Percentiles rank a stretch among this genome's conserved stretches.
Conservation (phyloP, 2,329 filamentous ascomycete species). For the Domatiomyces globalis region DNA sequence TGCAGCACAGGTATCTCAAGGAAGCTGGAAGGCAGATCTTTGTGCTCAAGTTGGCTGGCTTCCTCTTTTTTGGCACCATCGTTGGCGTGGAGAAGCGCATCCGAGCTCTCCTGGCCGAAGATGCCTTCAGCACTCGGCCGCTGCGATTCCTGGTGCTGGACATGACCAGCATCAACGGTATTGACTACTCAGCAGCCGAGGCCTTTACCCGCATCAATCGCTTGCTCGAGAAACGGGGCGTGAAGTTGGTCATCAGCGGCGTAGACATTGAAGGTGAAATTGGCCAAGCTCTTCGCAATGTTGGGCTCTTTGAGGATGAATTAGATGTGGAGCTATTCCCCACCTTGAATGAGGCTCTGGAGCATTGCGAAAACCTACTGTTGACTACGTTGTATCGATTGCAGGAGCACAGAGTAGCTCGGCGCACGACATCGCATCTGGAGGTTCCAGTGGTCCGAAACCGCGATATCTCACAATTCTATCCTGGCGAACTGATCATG, state of each 20-base stretch:
- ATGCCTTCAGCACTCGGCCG: constrained; percentile 60
- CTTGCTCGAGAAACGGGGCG: constrained; percentile 59
- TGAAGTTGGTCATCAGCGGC: constrained; percentile 71
- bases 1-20: constrained; percentile 73
- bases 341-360: constrained; percentile 81
- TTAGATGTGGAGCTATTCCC: constrained; percentile 69
- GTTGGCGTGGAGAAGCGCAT: constrained; percentile 88
- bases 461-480: constrained; percentile 15
- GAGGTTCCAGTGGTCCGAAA: constrained; percentile 13
- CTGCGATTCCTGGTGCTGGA: constrained; percentile 87
- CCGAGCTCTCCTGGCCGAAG: constrained; percentile 65
- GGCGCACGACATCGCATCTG: constrained; percentile 10
- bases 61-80: constrained; percentile 97
- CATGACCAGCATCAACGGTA: constrained; percentile 72
- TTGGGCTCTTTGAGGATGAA: constrained; percentile 63
- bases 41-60: constrained; percentile 81
- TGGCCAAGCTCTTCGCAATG: constrained; percentile 64
- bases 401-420: constrained; percentile 37
- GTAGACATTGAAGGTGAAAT: constrained; percentile 63
- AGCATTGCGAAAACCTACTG: constrained; percentile 88
- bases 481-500: constrained; percentile 38
- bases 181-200: constrained; percentile 93
- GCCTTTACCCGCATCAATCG: constrained; percentile 88
- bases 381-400: constrained; percentile 64
- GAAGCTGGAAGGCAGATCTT: constrained; percentile 78